Evolutionary conservation across 768 basidiomycete species (phyloP).

Genomic region (Hydnum rufescens): DNA sequence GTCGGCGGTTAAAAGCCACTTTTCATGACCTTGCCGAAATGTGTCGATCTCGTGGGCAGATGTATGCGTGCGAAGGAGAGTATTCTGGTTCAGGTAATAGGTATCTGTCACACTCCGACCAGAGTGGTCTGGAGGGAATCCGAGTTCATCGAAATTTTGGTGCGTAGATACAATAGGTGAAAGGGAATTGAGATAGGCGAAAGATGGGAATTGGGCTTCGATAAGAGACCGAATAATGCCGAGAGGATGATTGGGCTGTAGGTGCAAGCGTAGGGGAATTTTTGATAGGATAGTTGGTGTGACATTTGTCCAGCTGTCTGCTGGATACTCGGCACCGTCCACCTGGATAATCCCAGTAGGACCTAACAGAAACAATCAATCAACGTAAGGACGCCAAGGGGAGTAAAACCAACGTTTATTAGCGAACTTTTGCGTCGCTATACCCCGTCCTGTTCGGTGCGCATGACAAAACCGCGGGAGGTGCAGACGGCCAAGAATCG

Average conservation of each 20-base stretch:
- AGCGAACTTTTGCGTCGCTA: too few species aligned
- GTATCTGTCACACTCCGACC: slow-evolving; percentile 79
- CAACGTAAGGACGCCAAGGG: too few species aligned
- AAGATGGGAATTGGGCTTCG: slow-evolving; percentile 64
- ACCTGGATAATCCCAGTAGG: too few species aligned
- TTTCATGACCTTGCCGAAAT: slow-evolving; percentile 48
- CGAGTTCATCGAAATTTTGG: slow-evolving; percentile 93
- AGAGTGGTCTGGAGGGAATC: slow-evolving; percentile 84
- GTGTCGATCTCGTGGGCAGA: slow-evolving; percentile 96
- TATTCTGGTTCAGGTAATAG: slow-evolving; percentile 80
- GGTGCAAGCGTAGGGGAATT: slow-evolving; percentile 54
- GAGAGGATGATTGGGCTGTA: slow-evolving; percentile 62
- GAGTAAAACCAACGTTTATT: too few species aligned
- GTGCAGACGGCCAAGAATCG: too few species aligned
- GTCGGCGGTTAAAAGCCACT: slow-evolving; percentile 87
- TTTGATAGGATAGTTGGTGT: slow-evolving; percentile 72
- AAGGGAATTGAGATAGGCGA: slow-evolving; percentile 50
- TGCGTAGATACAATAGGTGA: slow-evolving; percentile 78
- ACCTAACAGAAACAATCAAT: too few species aligned
- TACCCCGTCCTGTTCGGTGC: too few species aligned
- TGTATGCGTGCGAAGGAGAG: slow-evolving; percentile 94
- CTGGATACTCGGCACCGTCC: neutral
- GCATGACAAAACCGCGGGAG: too few species aligned
- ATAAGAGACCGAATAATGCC: slow-evolving; percentile 67
- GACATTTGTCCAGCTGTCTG: slow-evolving; percentile 47